Evolutionary conservation across 2,329 filamentous ascomycete species (phyloP).

Genomic region (Cladosporium sp.): DNA sequence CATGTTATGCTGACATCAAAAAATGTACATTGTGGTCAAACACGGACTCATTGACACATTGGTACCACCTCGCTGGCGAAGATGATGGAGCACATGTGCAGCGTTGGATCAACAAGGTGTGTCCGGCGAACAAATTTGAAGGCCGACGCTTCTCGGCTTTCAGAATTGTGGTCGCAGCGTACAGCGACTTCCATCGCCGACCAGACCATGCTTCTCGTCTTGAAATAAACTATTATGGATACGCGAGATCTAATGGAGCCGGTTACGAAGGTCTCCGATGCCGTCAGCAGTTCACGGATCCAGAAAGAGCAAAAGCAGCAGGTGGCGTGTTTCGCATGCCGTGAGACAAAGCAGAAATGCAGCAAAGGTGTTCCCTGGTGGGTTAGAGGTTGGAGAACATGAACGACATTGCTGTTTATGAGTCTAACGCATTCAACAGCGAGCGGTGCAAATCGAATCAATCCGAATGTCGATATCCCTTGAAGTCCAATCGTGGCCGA

Average conservation of each 20-base stretch:
- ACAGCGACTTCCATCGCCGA: neutral
- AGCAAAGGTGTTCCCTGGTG: conserved; percentile 6
- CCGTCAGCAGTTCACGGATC: neutral
- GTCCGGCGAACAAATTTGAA: neutral
- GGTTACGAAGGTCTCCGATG: neutral
- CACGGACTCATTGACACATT: neutral
- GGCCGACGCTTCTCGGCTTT: neutral
- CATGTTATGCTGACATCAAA: neutral
- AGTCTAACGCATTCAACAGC: neutral
- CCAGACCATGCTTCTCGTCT: neutral
- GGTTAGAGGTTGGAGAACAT: neutral
- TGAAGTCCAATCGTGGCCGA: conserved; percentile 5
- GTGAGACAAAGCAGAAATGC: conserved; percentile 7
- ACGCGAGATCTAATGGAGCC: neutral
- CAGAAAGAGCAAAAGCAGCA: neutral
- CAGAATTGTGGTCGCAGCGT: neutral
- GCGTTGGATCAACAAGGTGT: neutral
- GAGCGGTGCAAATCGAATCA: neutral
- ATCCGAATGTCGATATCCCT: neutral
- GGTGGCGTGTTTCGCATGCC: conserved; percentile 2
- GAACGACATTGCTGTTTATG: neutral
- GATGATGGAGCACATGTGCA: neutral
- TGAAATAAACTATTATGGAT: no score
- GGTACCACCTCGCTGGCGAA: neutral
- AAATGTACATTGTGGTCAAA: neutral